Evolutionary conservation across 495 filamentous ascomycete genomes (phyloP).

Genomic region (Hypoxylon crocopeplum): DNA sequence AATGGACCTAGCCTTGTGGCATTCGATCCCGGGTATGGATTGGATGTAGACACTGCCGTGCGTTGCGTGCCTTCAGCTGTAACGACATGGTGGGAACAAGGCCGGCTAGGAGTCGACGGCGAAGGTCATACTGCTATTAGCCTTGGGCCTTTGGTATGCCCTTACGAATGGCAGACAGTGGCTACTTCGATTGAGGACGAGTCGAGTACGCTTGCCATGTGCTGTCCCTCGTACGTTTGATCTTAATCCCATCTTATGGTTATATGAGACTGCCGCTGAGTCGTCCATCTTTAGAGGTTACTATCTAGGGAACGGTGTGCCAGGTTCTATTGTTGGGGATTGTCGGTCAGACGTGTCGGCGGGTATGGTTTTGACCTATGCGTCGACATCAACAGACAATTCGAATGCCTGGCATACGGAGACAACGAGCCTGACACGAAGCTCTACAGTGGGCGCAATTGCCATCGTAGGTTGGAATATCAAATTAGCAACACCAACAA

Average conservation of each 20-base stretch:
- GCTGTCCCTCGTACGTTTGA: constrained; percentile 31
- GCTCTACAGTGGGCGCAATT: constrained; percentile 25
- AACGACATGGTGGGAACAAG: constrained; percentile 34
- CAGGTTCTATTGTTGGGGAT: constrained; percentile 24
- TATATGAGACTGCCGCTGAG: too few relatives aligned
- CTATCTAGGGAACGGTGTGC: constrained; percentile 15
- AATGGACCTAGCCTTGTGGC: constrained; percentile 31
- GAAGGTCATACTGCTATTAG: constrained; percentile 28
- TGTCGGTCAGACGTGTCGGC: constrained; percentile 22
- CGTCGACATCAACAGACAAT: constrained; percentile 15
- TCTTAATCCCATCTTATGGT: neutral
- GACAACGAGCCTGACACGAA: constrained; percentile 14
- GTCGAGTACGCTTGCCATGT: constrained; percentile 28
- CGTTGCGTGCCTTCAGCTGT: constrained; percentile 24
- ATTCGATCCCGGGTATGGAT: constrained; percentile 29
- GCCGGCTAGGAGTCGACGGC: constrained; percentile 8
- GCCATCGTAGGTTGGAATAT: constrained; percentile 30
- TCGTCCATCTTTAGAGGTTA: constrained; percentile 14
- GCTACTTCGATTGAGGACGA: constrained; percentile 5
- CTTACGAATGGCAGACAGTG: constrained; percentile 21
- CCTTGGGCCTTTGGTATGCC: constrained; percentile 22
- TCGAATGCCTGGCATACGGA: constrained; percentile 13
- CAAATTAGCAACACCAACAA: constrained; percentile 2
- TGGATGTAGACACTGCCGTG: constrained; percentile 25
- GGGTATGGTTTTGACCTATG: constrained; percentile 22